Base-by-base conservation (phyloP, 306 rosid species). In the Dalbergia cochinchinensis region DNA sequence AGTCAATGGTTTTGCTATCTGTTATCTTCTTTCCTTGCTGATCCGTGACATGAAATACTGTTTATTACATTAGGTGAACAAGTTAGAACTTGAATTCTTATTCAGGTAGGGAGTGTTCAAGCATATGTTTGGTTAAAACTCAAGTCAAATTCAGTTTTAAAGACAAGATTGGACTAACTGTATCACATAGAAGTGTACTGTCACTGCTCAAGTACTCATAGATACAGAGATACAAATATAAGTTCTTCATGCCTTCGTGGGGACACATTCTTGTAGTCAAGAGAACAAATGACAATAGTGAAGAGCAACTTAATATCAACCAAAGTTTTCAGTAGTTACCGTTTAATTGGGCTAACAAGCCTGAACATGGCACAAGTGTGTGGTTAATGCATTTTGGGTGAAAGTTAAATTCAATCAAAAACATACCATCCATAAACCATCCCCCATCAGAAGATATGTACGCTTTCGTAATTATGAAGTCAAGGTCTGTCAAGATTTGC, bases 401-500 rank as follows among this genome's bases (percentile, higher is more conserved):
- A 63, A 65, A 65, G 57, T 59, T 65, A 22, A 59, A 50, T 50
- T 71, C 65, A 71, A 57, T 71, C 34, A 54, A 44, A 63, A 47
- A 74, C 88, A 48, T 89, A 92, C 94, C 94, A 79, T 92, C 97
- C 98, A 94, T 90, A 86, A 94, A 90, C 95, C 94, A 94, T 82
- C 97, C 96, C 0, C 98, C 97, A 70, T 91, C 96, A 33, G 95
- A 91, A 74, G 95, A 94, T 70, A 94, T 84, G 72, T 94, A 90
- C 54, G 97, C 97, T 78, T 94, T 94, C 35, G 95, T 88, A 77
- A 94, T 91, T 74, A 84, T 85, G 87, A 94, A 83, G 82, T 91
- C 96, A 68, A 94, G 90, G 78, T 94, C 97, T 16, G 93, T 86
- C 78, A 90, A 84, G 66, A 91, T 85, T 79, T 93, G 94, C 69